These are phyloP conservation scores for Solanum microdontum DNA, from an alignment of 257 asterid species.

Conservation along the genomic window DNA sequence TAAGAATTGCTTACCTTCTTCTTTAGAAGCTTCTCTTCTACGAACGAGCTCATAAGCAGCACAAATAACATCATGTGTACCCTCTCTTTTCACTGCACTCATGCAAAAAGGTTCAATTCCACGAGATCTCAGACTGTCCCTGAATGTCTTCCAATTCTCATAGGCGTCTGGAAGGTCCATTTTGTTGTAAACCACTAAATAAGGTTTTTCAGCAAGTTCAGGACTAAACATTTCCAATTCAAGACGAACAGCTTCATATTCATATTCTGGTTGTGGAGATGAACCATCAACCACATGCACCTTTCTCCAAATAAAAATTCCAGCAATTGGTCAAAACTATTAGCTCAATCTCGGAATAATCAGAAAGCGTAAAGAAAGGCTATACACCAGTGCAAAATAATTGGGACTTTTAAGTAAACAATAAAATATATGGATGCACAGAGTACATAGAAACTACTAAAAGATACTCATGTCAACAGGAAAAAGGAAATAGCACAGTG, in stretches of 20 bases:
- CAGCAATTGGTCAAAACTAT: constrained; percentile 10
- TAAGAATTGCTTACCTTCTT: constrained; percentile 34
- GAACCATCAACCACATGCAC: constrained; percentile 94
- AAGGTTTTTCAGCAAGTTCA: constrained; percentile 81
- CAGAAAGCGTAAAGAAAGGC: not conserved
- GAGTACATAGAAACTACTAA: not conserved
- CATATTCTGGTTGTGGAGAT: constrained; percentile 80
- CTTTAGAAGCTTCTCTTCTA: constrained; percentile 22
- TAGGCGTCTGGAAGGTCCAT: constrained; percentile 92
- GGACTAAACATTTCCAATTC: constrained; percentile 97
- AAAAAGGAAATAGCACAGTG: not conserved
- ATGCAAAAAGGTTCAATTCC: constrained; percentile 74
- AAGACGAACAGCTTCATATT: constrained; percentile 93
- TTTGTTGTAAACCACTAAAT: constrained; percentile 72
- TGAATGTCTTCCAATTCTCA: constrained; percentile 68
- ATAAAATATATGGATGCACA: not conserved
- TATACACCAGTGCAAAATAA: not conserved
- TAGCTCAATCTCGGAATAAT: not conserved
- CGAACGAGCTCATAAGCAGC: constrained; percentile 63
- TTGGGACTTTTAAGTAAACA: not conserved
- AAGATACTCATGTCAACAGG: not conserved
- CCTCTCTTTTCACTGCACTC: constrained; percentile 75
- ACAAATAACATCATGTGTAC: constrained; percentile 70
- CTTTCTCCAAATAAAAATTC: constrained; percentile 25
- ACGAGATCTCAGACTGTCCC: constrained; percentile 41